Percentiles rank a stretch among this genome's conserved stretches.
These are phyloP conservation scores for Urochloa ruziziensis DNA, from an alignment of 176 grass and related monocot genomes.

Conservation along the genomic window DNA sequence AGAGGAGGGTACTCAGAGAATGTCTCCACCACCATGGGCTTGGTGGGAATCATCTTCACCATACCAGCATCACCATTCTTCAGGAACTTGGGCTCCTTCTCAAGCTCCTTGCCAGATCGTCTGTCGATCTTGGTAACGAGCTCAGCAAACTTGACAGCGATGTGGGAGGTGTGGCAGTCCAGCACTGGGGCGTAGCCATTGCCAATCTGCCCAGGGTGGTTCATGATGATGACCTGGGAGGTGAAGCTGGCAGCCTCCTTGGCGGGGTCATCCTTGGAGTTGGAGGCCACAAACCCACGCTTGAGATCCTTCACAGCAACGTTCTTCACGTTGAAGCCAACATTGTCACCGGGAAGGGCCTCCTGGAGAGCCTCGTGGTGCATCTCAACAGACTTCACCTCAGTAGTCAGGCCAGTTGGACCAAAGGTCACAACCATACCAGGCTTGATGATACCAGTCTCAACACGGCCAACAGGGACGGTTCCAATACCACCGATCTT, in stretches of 20 bases:
- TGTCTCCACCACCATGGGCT: constrained; percentile 93
- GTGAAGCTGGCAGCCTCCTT: constrained; percentile 88
- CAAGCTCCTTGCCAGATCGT: constrained; percentile 87
- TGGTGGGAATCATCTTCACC: constrained; percentile 95
- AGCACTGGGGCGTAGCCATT: constrained; percentile 85
- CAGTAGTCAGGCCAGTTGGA: constrained; percentile 72
- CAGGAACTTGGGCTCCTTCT: constrained; percentile 87
- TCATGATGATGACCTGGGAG: constrained; percentile 96
- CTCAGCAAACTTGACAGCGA: constrained; percentile 87
- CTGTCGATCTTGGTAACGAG: constrained; percentile 84
- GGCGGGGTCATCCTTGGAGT: constrained; percentile 93
- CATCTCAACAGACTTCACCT: constrained; percentile 96
- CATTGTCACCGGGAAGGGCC: constrained; percentile 77
- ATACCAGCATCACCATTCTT: constrained; percentile 93
- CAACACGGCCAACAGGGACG: constrained; percentile 77
- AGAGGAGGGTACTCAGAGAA: constrained; percentile 67
- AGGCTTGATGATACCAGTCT: constrained; percentile 79
- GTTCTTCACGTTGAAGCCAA: constrained; percentile 86
- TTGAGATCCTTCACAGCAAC: constrained; percentile 89
- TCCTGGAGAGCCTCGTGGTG: constrained; percentile 87
- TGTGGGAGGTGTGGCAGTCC: constrained; percentile 94
- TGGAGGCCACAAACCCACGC: constrained; percentile 78
- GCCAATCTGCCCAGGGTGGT: constrained; percentile 91
- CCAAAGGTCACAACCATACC: constrained; percentile 86
- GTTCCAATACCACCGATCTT: constrained; percentile 97